A percentile compares a stretch with the other conserved stretches of the same genome.
phyloP scores from a whole-genome alignment of 345 rosid species.

The Lenwebbia sp. region DNA sequence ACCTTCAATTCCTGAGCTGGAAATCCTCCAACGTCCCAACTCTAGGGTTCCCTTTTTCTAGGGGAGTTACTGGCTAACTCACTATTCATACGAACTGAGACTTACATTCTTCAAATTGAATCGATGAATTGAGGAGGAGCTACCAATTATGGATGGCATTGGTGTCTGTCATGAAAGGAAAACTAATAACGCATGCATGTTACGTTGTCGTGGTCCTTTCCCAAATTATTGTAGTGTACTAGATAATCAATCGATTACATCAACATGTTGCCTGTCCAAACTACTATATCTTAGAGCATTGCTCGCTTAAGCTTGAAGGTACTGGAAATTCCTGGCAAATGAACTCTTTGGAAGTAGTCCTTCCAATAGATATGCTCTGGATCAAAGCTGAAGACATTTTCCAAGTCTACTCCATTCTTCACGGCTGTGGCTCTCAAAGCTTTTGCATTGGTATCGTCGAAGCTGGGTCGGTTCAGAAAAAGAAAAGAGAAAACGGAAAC shows the following conservation, averaged over 20 bases:
- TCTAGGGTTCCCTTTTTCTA: too few relatives aligned
- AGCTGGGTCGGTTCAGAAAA: constrained; percentile 1
- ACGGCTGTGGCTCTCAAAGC: neutral
- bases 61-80: too few relatives aligned
- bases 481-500: neutral
- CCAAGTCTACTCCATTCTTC: neutral
- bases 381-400: constrained; percentile 26
- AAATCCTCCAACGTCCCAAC: too few relatives aligned
- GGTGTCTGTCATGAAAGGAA: neutral
- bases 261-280: neutral
- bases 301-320: neutral
- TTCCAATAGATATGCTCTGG: constrained; percentile 39
- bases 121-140: neutral
- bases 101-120: too few relatives aligned
- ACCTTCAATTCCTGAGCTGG: too few relatives aligned
- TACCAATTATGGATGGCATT: neutral
- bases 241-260: neutral
- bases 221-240: neutral
- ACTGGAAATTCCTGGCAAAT: constrained; percentile 26
- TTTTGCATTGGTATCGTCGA: constrained; percentile 21
- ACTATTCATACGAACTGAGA: too few relatives aligned
- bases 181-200: neutral
- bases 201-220: neutral
- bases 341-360: constrained; percentile 28
- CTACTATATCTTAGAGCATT: neutral